Evolutionary conservation across 2,329 filamentous ascomycete species (phyloP).

Genomic region (Cercospora janseana): DNA sequence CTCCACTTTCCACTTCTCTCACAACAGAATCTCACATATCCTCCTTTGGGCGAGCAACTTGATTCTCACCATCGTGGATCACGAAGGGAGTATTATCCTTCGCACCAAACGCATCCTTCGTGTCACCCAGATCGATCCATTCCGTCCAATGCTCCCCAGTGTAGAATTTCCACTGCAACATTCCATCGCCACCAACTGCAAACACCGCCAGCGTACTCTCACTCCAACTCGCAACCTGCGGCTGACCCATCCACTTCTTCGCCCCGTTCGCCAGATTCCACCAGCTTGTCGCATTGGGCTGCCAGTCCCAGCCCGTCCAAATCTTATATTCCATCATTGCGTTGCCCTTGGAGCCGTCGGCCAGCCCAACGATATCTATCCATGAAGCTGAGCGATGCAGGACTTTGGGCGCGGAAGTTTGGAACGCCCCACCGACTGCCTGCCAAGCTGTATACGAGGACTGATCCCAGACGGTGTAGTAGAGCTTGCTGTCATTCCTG

Average conservation of each 20-base stretch:
- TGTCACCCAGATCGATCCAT: not conserved
- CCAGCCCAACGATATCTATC: not conserved
- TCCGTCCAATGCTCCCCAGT: not conserved
- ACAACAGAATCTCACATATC: not conserved
- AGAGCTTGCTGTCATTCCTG: not conserved
- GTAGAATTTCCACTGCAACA: constrained; percentile 1
- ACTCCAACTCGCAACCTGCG: not conserved
- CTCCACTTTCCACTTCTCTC: no score
- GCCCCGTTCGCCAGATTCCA: not conserved
- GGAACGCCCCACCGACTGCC: not conserved
- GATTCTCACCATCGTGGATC: not conserved
- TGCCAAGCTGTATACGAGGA: not conserved
- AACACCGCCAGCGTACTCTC: not conserved
- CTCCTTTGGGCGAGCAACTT: not conserved
- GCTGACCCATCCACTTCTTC: not conserved
- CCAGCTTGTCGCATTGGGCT: not conserved
- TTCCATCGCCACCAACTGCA: not conserved
- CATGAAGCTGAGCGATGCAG: not conserved
- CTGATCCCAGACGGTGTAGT: not conserved
- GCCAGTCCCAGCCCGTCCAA: not conserved
- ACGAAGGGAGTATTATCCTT: not conserved
- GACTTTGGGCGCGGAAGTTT: constrained; percentile 3
- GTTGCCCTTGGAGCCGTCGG: not conserved
- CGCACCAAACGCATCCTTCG: not conserved
- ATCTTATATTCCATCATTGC: not conserved